Conservation (phyloP, 163 green algal species). For the Smithsoniella earleae region DNA sequence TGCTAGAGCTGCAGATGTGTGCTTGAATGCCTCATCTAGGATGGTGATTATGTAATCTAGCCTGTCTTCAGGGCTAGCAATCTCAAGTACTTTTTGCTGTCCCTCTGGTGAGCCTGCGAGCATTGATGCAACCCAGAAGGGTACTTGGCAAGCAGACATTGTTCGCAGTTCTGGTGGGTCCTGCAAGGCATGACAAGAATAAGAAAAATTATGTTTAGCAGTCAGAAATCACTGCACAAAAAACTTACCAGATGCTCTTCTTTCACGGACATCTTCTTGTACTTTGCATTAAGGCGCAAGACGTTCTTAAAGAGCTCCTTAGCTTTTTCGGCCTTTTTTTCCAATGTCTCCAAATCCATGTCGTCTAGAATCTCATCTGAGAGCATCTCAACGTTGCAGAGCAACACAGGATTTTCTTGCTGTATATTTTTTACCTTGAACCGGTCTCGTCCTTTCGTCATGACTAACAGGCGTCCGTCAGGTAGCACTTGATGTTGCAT, state of each 20-base stretch:
- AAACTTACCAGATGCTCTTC: slow-evolving; percentile 13
- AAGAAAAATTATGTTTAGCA: background rate
- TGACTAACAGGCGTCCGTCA: slow-evolving; percentile 51
- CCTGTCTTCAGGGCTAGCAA: background rate
- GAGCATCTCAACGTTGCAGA: slow-evolving; percentile 57
- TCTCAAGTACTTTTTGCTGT: slow-evolving; percentile 2
- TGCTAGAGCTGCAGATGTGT: slow-evolving; percentile 17
- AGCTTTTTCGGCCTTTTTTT: background rate
- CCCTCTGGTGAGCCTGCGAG: background rate
- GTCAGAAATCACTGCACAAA: background rate
- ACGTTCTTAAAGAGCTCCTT: slow-evolving; percentile 19
- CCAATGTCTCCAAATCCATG: background rate
- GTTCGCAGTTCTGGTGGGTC: background rate
- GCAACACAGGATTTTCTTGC: slow-evolving; percentile 51
- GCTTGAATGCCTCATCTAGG: slow-evolving; percentile 16
- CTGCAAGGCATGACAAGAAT: background rate
- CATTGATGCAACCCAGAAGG: slow-evolving; percentile 20
- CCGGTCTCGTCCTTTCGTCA: slow-evolving; percentile 39
- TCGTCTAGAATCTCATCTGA: slow-evolving; percentile 37
- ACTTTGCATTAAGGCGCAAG: slow-evolving; percentile 6
- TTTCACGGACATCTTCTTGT: slow-evolving; percentile 1
- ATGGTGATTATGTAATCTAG: background rate
- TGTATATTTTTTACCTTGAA: slow-evolving; percentile 55
- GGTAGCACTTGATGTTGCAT: slow-evolving; percentile 44
- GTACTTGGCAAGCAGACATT: background rate